phyloP scores from a whole-genome alignment of 2,329 filamentous ascomycete genomes.

The Alternaria metachromatica region DNA sequence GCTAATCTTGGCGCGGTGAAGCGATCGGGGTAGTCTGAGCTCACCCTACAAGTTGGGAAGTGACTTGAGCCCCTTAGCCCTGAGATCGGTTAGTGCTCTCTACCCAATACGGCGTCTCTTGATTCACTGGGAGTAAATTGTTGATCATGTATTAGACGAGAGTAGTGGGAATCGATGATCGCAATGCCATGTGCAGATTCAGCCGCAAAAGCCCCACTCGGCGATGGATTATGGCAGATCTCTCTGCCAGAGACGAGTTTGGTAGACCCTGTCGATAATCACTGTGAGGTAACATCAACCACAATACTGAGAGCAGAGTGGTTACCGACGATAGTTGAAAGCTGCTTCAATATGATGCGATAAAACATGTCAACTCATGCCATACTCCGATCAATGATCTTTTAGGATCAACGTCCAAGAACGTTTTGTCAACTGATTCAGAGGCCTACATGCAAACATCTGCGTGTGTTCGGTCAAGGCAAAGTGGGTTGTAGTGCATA shows the following conservation, averaged over 20 bases:
- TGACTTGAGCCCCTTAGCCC: not conserved
- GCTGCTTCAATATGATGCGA: not conserved
- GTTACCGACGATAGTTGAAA: not conserved
- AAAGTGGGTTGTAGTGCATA: not conserved
- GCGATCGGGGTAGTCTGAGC: not conserved
- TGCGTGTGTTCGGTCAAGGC: not conserved
- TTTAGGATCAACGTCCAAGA: not conserved
- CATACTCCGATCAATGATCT: not conserved
- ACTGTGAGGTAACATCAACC: not conserved
- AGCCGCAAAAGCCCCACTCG: not conserved
- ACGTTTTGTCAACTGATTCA: not conserved
- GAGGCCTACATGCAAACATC: not conserved
- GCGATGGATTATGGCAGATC: not conserved
- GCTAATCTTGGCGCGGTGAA: not conserved
- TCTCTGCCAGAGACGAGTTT: not conserved
- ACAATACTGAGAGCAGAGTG: not conserved
- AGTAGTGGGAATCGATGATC: not conserved
- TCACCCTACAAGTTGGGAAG: not conserved
- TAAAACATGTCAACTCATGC: not conserved
- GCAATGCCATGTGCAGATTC: not conserved
- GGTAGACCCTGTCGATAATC: not conserved
- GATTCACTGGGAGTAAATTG: not conserved
- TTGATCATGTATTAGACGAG: not conserved
- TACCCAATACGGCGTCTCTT: not conserved
- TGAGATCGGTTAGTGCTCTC: not conserved